Conservation (phyloP, 371 early-diverging fungal species). For the Lichtheimia ornata region DNA sequence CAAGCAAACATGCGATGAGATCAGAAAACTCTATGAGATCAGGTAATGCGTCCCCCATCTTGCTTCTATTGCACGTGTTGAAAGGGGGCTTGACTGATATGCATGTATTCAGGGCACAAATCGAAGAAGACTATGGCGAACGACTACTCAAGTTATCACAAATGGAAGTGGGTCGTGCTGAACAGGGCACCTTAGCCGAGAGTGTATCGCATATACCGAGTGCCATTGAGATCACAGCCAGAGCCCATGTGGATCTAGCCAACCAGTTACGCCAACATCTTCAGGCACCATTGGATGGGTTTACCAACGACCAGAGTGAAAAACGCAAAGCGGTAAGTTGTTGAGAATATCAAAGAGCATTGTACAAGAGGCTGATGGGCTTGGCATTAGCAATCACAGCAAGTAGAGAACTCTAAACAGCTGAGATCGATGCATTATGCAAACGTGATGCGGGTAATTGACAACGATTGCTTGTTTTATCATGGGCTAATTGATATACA, state of each 20-base stretch:
- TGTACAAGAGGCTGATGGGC: not conserved
- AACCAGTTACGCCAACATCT: conserved; percentile 27
- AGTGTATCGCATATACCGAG: conserved; percentile 28
- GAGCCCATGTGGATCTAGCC: conserved; percentile 33
- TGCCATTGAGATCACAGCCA: conserved; percentile 28
- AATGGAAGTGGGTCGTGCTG: conserved; percentile 21
- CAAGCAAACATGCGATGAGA: conserved; percentile 29
- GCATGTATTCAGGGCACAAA: conserved; percentile 19
- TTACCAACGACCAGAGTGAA: conserved; percentile 24
- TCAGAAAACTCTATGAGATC: conserved; percentile 22
- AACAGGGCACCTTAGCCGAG: conserved; percentile 28
- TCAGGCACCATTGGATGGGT: conserved; percentile 20
- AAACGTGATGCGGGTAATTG: conserved; percentile 38
- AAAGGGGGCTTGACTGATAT: not conserved
- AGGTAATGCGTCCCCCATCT: conserved; percentile 11
- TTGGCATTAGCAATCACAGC: conserved; percentile 31
- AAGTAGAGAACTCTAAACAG: conserved; percentile 43
- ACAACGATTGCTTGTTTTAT: not conserved
- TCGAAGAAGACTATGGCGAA: conserved; percentile 32
- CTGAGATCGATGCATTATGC: conserved; percentile 33
- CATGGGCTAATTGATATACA: not conserved
- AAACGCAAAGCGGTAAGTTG: conserved; percentile 20
- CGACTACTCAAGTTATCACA: conserved; percentile 26
- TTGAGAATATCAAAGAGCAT: not conserved
- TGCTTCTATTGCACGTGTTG: not conserved